Evolutionary conservation across 352 stramenopile genomes (phyloP).

Genomic region (Phytophthora pseudosyringae): DNA sequence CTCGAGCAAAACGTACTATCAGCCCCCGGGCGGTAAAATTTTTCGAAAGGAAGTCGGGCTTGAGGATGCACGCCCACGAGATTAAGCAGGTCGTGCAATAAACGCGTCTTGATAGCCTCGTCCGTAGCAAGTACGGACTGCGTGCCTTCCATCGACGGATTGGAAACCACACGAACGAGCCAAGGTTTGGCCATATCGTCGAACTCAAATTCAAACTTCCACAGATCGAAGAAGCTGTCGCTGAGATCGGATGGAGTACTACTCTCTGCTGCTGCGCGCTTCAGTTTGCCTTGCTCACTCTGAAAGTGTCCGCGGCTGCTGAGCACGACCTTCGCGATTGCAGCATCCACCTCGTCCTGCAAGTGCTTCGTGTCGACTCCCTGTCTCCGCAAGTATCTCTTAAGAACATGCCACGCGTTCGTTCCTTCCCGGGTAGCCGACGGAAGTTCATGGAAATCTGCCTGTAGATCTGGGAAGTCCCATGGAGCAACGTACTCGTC

Average conservation of each 20-base stretch:
- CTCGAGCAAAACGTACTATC: slow-evolving; percentile 57
- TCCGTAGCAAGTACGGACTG: slow-evolving; percentile 69
- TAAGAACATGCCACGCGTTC: slow-evolving; percentile 74
- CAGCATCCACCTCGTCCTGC: slow-evolving; percentile 71
- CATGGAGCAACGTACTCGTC: slow-evolving; percentile 73
- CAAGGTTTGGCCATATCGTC: slow-evolving; percentile 94
- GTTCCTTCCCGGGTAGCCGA: slow-evolving; percentile 55
- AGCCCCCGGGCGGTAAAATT: slow-evolving; percentile 55
- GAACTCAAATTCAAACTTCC: slow-evolving; percentile 97
- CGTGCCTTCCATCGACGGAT: slow-evolving; percentile 62
- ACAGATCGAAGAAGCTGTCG: slow-evolving; percentile 94
- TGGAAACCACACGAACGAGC: slow-evolving; percentile 90
- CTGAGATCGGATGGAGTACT: slow-evolving; percentile 43
- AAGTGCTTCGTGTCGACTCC: slow-evolving; percentile 70
- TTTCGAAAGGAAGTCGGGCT: slow-evolving; percentile 59
- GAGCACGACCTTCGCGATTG: slow-evolving; percentile 63
- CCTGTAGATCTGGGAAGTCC: slow-evolving; percentile 72
- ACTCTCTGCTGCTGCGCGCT: slow-evolving; percentile 42
- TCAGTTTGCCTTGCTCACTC: slow-evolving; percentile 50
- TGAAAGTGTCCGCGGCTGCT: slow-evolving; percentile 68
- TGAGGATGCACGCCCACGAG: slow-evolving; percentile 76
- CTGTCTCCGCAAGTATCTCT: slow-evolving; percentile 61
- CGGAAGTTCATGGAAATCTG: slow-evolving; percentile 69
- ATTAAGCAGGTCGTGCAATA: slow-evolving; percentile 74
- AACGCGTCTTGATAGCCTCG: slow-evolving; percentile 64